These are phyloP conservation scores for Aspergillus floridensis DNA, from an alignment of 2,329 filamentous ascomycete genomes.

Conservation along the genomic window DNA sequence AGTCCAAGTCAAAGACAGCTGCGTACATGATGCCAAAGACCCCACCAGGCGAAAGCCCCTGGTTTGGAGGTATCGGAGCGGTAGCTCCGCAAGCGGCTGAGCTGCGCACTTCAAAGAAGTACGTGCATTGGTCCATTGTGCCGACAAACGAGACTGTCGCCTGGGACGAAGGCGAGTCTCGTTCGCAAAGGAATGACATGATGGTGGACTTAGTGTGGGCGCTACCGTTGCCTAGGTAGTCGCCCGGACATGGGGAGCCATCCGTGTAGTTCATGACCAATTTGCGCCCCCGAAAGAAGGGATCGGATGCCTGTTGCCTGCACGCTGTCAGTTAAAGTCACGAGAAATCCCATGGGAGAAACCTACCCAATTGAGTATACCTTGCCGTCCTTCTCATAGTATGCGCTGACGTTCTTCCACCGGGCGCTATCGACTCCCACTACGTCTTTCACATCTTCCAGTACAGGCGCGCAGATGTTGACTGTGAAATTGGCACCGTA, in stretches of 20 bases:
- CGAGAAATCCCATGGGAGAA: not conserved
- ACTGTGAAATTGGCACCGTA: slow-evolving; percentile 52
- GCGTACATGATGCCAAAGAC: slow-evolving; percentile 82
- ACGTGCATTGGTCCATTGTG: slow-evolving; percentile 86
- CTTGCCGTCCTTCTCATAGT: slow-evolving; percentile 44
- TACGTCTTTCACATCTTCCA: slow-evolving; percentile 48
- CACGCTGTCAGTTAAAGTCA: not conserved
- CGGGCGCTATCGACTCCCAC: slow-evolving; percentile 42
- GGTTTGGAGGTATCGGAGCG: slow-evolving; percentile 50
- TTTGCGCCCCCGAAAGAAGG: slow-evolving; percentile 54
- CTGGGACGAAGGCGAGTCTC: slow-evolving; percentile 66
- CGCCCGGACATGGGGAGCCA: slow-evolving; percentile 65
- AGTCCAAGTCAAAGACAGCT: no score
- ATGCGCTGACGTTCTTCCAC: slow-evolving; percentile 51
- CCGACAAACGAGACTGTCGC: slow-evolving; percentile 81
- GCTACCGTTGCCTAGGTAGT: slow-evolving; percentile 24
- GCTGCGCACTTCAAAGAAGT: slow-evolving; percentile 91
- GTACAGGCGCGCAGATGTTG: slow-evolving; percentile 51
- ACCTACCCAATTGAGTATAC: slow-evolving; percentile 48
- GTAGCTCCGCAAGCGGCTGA: slow-evolving; percentile 77
- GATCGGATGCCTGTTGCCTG: slow-evolving; percentile 44
- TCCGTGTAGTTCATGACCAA: slow-evolving; percentile 73
- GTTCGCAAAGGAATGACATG: slow-evolving; percentile 91
- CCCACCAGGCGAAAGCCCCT: slow-evolving; percentile 65
- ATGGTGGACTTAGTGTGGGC: slow-evolving; percentile 67